Evolutionary conservation across 768 basidiomycete species (phyloP).

Genomic region (Naematelia encephala): DNA sequence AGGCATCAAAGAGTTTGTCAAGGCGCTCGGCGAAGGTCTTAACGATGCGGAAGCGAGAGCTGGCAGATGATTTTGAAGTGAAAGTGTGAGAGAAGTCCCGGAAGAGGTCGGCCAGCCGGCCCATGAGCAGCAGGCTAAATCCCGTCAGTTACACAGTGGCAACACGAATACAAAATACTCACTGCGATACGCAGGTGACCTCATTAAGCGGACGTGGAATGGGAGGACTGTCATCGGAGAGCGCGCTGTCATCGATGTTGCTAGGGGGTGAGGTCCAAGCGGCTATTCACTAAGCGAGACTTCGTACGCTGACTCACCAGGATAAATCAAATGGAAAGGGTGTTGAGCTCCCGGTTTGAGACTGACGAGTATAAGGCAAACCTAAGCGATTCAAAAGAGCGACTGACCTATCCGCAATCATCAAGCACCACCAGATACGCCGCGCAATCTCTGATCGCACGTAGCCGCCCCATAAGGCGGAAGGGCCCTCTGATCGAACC

Average conservation of each 20-base stretch:
- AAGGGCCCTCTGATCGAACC: slow-evolving; percentile 1
- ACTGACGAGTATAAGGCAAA: background rate
- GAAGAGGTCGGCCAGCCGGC: slow-evolving; percentile 15
- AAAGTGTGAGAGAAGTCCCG: slow-evolving; percentile 17
- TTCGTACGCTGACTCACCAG: slow-evolving; percentile 4
- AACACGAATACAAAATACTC: background rate
- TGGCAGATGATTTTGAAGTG: slow-evolving; percentile 10
- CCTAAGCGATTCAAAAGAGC: background rate
- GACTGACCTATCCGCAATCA: slow-evolving; percentile 18
- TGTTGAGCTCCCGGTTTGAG: slow-evolving; percentile 19
- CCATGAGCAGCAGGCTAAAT: slow-evolving; percentile 15
- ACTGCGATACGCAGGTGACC: slow-evolving; percentile 19
- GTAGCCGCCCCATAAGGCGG: slow-evolving; percentile 11
- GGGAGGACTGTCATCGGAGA: slow-evolving; percentile 7
- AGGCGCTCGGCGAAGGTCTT: slow-evolving; percentile 11
- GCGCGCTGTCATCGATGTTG: slow-evolving; percentile 18
- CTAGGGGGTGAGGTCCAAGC: slow-evolving; percentile 21
- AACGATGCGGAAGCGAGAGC: slow-evolving; percentile 13
- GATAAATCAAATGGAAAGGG: slow-evolving; percentile 17
- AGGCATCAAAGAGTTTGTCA: slow-evolving; percentile 9
- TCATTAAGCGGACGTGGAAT: slow-evolving; percentile 13
- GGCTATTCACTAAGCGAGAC: background rate
- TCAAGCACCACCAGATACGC: slow-evolving; percentile 25
- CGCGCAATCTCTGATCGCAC: slow-evolving; percentile 12
- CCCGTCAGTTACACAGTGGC: background rate